Evolutionary conservation across 2,329 filamentous ascomycete genomes (phyloP), one percentile per base, ranked within the genome.

Genomic region (Fusarium sp.): DNA sequence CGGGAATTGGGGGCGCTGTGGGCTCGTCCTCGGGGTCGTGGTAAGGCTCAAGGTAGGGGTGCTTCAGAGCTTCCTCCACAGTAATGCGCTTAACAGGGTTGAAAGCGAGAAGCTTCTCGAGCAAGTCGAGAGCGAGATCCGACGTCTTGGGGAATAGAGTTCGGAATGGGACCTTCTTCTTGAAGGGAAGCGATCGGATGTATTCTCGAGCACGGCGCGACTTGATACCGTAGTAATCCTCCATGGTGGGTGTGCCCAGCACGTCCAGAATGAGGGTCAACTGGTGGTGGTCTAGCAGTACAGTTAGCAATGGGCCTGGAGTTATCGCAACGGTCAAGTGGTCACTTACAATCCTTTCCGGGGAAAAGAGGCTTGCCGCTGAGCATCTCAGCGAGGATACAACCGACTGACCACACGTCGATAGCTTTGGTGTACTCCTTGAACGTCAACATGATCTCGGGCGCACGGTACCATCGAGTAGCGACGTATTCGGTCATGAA

Each of bases 401-500:
- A 99, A 60, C 96, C 96, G 53, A 99, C 96, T 76, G 94, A 98
- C 96, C 96, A 99, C 13, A 99, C 94, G 78, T 99, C 96, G 78
- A 99, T 99, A 44, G 96, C 96, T 83, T 98, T 99, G 76, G 96
- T 99, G 84, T 99, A 99, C 83, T 99, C 96, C 85, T 99, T 98
- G 86, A 98, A 99, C 14, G 96, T 99, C 84, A 99, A 91, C 96
- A 99, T 99, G 81, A 99, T 99, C 81, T 99, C 96, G 6, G 96
- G 96, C 8, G 96, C 96, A 81, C 96, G 94, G 83, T 99, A 99
- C 96, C 96, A 99, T 77, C 96, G 91, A 48, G 96, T 99, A 53
- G 96, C 96, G 60, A 99, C 96, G 80, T 99, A 99, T 97, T 99
- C 96, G 18, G 96, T 99, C 96, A 99, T 99, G 88, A 99, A 99